Evolutionary conservation across 768 basidiomycete species (phyloP).

Genomic region (Rhodotorula graminis): DNA sequence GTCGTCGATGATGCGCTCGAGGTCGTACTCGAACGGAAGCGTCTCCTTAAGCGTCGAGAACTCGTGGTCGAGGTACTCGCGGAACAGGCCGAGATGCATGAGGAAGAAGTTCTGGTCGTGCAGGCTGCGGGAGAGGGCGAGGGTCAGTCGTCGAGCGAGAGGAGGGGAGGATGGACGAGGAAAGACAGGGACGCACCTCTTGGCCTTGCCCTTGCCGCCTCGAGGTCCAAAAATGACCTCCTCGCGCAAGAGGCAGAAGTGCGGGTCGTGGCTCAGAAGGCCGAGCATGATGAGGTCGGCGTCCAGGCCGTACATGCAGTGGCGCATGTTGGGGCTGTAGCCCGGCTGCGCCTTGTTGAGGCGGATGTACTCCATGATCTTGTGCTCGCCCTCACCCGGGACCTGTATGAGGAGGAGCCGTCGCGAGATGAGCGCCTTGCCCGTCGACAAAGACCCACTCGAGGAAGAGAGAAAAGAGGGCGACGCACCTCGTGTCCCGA

Average conservation of each 20-base stretch:
- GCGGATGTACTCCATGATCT: slow-evolving; percentile 99
- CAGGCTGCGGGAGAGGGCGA: slow-evolving; percentile 47
- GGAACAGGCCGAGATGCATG: slow-evolving; percentile 84
- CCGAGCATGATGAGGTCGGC: slow-evolving; percentile 99
- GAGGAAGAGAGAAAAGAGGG: no score
- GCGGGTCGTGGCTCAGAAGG: slow-evolving; percentile 92
- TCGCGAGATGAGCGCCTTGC: not conserved
- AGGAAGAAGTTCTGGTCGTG: slow-evolving; percentile 90
- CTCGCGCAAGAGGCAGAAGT: slow-evolving; percentile 93
- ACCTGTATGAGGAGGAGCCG: slow-evolving; percentile 46
- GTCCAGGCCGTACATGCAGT: slow-evolving; percentile 96
- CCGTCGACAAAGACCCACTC: no score
- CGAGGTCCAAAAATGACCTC: slow-evolving; percentile 95
- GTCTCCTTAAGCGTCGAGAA: slow-evolving; percentile 59
- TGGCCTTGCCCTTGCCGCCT: slow-evolving; percentile 59
- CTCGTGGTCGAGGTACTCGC: slow-evolving; percentile 96
- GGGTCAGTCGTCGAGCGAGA: not conserved
- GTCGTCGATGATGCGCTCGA: slow-evolving; percentile 95
- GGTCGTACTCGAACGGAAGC: slow-evolving; percentile 73
- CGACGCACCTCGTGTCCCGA: slow-evolving; percentile 80
- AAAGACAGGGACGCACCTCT: slow-evolving; percentile 19
- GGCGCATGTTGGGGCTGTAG: slow-evolving; percentile 93
- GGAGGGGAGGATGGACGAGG: no score
- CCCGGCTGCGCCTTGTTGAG: slow-evolving; percentile 87
- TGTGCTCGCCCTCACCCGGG: slow-evolving; percentile 98